These are phyloP conservation scores for Castanospermum australe DNA, from an alignment of 306 rosid species.

Conservation along the genomic window DNA sequence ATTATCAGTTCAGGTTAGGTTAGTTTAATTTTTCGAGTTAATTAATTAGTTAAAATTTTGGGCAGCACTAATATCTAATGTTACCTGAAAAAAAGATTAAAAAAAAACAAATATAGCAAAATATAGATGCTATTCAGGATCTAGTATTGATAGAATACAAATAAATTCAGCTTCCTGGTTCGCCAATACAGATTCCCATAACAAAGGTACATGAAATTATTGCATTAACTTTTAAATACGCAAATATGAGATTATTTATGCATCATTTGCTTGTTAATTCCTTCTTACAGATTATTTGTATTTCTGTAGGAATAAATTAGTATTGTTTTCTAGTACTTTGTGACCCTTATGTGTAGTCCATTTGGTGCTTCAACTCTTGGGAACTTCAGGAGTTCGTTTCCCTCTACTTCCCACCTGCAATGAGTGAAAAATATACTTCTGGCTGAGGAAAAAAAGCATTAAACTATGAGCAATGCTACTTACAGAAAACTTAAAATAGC, in stretches of 20 bases:
- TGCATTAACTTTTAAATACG: background rate
- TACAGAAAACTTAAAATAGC: too few species aligned
- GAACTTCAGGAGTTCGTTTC: conserved; percentile 56
- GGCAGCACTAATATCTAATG: too few species aligned
- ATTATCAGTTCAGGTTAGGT: too few species aligned
- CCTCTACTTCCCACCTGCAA: conserved; percentile 78
- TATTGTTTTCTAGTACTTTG: conserved; percentile 3
- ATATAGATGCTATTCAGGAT: too few species aligned
- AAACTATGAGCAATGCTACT: background rate
- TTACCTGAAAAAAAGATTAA: too few species aligned
- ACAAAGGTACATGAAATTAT: background rate
- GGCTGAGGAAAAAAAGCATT: background rate
- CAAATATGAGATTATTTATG: background rate
- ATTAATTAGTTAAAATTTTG: too few species aligned
- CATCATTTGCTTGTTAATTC: background rate
- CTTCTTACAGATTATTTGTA: background rate
- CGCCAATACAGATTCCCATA: background rate
- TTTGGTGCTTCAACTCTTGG: conserved; percentile 85
- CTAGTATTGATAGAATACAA: too few species aligned
- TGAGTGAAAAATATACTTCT: background rate
- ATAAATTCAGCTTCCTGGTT: background rate
- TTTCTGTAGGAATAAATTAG: background rate
- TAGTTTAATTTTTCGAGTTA: too few species aligned
- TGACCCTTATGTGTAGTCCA: conserved; percentile 65
- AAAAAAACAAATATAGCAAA: too few species aligned